Conservation (phyloP, 2,329 filamentous ascomycete genomes). For the Didymella pomorum region DNA sequence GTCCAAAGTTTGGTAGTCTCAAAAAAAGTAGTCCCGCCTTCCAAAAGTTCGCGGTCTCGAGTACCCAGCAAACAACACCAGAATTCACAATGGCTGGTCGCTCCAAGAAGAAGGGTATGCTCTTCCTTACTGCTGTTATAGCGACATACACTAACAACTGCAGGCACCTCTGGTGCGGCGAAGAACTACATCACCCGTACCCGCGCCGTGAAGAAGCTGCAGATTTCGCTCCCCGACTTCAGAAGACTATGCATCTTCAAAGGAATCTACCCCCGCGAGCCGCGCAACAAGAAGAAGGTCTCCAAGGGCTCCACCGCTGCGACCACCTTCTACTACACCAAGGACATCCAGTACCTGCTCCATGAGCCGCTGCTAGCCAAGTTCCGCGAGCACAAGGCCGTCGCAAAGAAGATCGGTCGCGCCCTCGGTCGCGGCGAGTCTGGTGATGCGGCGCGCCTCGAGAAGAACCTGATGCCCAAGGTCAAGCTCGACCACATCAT, state of each 20-base stretch:
- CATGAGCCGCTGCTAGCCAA: constrained; percentile 94
- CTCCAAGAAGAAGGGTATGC: constrained; percentile 69
- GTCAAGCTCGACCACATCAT: constrained; percentile 96
- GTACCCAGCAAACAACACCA: constrained; percentile 11
- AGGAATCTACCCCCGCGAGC: constrained; percentile 97
- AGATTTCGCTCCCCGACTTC: constrained; percentile 96
- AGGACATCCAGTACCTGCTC: constrained; percentile 97
- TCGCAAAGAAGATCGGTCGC: constrained; percentile 96
- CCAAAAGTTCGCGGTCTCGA: constrained; percentile 20
- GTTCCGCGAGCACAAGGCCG: constrained; percentile 95
- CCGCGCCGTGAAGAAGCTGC: constrained; percentile 95
- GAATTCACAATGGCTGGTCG: constrained; percentile 44
- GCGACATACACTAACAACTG: constrained; percentile 34
- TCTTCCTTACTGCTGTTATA: constrained; percentile 1
- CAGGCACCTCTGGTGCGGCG: constrained; percentile 84
- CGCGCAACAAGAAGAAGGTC: constrained; percentile 95
- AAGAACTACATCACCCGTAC: constrained; percentile 99
- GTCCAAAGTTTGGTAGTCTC: constrained; percentile 27
- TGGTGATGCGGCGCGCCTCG: constrained; percentile 83
- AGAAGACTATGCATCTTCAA: constrained; percentile 99
- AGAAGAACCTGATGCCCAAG: constrained; percentile 88
- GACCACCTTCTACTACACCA: constrained; percentile 91
- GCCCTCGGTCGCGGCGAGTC: constrained; percentile 92
- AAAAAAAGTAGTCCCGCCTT: constrained; percentile 24
- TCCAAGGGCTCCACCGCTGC: constrained; percentile 88